A percentile compares a stretch with the other conserved stretches of the same genome.
These are phyloP conservation scores for Cytospora piceae DNA, from an alignment of 2,329 filamentous ascomycete species.

Conservation along the genomic window DNA sequence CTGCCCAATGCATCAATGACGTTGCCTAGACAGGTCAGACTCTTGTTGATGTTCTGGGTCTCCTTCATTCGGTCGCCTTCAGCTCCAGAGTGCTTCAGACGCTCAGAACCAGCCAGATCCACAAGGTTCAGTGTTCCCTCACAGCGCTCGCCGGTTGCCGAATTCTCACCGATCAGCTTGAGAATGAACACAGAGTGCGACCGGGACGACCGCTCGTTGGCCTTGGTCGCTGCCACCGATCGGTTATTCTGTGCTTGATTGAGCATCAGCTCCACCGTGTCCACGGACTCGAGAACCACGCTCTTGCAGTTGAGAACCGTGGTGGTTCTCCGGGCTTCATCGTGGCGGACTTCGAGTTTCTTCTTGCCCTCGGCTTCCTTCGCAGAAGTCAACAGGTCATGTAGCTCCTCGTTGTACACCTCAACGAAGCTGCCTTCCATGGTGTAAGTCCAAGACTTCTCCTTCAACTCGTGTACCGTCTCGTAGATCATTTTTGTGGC, in stretches of 20 bases:
- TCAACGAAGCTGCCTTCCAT: constrained; percentile 97
- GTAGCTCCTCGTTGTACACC: constrained; percentile 97
- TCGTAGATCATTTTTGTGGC: constrained; percentile 94
- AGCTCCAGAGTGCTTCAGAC: constrained; percentile 82
- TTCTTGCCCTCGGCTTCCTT: constrained; percentile 75
- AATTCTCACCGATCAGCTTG: constrained; percentile 73
- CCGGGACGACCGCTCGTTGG: constrained; percentile 91
- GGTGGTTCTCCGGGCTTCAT: constrained; percentile 79
- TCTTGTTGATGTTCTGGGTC: constrained; percentile 97
- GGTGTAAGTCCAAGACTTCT: constrained; percentile 91
- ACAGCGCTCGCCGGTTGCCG: constrained; percentile 77
- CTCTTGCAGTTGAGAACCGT: constrained; percentile 79
- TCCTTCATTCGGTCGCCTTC: constrained; percentile 88
- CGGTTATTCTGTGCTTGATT: constrained; percentile 81
- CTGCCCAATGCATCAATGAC: constrained; percentile 92
- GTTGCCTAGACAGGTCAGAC: constrained; percentile 86
- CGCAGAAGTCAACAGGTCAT: constrained; percentile 73
- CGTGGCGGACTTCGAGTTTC: constrained; percentile 88
- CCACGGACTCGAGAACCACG: constrained; percentile 76
- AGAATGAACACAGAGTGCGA: constrained; percentile 97
- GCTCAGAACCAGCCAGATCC: constrained; percentile 90
- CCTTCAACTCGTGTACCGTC: constrained; percentile 78
- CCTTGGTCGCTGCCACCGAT: constrained; percentile 93
- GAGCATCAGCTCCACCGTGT: constrained; percentile 79
- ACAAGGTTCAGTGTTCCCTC: constrained; percentile 96